Base-by-base conservation (phyloP, 2,329 filamentous ascomycete species). In the Talaromyces sp. region DNA sequence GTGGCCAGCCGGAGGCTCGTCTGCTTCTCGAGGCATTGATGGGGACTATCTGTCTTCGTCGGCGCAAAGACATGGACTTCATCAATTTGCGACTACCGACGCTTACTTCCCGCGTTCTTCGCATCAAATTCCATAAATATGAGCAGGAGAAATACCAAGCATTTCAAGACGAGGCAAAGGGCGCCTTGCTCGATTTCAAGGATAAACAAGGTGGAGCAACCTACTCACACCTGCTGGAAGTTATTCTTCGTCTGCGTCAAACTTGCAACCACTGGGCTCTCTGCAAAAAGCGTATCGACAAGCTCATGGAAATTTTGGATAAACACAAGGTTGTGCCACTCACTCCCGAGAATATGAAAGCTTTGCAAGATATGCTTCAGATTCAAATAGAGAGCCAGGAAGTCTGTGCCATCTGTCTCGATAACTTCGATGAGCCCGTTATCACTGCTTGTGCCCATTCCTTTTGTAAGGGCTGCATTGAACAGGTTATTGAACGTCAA, bases 251-350 rank as follows among this genome's bases (percentile, higher is more conserved):
- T 11, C 83, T 96, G 60, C 84, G 92, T 16, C 91, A 96, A 73
- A 83, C 89, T 69, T 96, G 91, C 73, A 91, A 93, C 60, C 91
- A 96, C 69, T 95, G 90, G 90, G 86, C 87, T 8, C 81, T 97
- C 10, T 90, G 89, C 65, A 87, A 86, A 45, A 80, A 88, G 29
- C 86, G 89, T 11, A 80, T 95, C n/a, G 81, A 83, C 9, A 83
- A 86, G n/a, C 80, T 96, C 19, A 78, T 93, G 66, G 77, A 82
- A 17, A 77, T 89, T 2, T 78, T 95, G 2, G 87, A 90, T 39
- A 80, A 83, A 14, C 78, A 88, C 60, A 82, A 85, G 43, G 78
- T 87, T 1, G 86, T 95, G 0, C 79, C 82, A 0, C 78, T 95
- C 20, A 93, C 84, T 2, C 80, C 83, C 0, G 86, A 91, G 69